Conservation (phyloP, 371 early-diverging fungal genomes). For the Mucor circinelloides region DNA sequence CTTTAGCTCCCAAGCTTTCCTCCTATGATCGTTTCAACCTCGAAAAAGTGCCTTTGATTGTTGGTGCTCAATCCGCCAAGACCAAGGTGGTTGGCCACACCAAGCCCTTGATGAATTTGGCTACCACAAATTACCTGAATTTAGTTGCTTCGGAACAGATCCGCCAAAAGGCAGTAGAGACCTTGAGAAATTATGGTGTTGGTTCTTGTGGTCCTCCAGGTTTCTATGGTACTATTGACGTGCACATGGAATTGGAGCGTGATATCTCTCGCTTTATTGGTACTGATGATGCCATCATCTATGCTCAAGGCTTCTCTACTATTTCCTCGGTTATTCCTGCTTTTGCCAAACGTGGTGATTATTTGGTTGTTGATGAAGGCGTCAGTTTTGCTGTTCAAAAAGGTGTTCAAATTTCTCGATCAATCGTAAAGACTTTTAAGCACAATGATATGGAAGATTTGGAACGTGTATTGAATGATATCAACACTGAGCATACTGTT, state of each 20-base stretch:
- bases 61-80: slow-evolving; percentile 67
- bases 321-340: slow-evolving; percentile 96
- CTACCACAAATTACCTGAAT: slow-evolving; percentile 90
- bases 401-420: slow-evolving; percentile 90
- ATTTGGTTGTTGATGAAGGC: slow-evolving; percentile 90
- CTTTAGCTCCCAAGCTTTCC: slow-evolving; percentile 81
- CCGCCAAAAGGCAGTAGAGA: slow-evolving; percentile 87
- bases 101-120: slow-evolving; percentile 77
- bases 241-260: slow-evolving; percentile 96
- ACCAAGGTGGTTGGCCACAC: slow-evolving; percentile 55
- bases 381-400: slow-evolving; percentile 90
- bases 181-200: slow-evolving; percentile 96
- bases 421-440: slow-evolving; percentile 86
- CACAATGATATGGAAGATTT: slow-evolving; percentile 96
- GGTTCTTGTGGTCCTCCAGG: slow-evolving; percentile 99
- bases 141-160: slow-evolving; percentile 75
- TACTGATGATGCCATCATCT: slow-evolving; percentile 92
- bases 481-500: slow-evolving; percentile 60
- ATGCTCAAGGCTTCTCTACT: slow-evolving; percentile 97
- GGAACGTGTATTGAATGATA: slow-evolving; percentile 83
- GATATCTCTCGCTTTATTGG: slow-evolving; percentile 90
- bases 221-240: slow-evolving; percentile 99
- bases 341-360: slow-evolving; percentile 97
- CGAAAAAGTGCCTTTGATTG: slow-evolving; percentile 78
- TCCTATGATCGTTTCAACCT: slow-evolving; percentile 78